Conservation (phyloP, 2,329 filamentous ascomycete species). For the Penicillium griseofulvum region DNA sequence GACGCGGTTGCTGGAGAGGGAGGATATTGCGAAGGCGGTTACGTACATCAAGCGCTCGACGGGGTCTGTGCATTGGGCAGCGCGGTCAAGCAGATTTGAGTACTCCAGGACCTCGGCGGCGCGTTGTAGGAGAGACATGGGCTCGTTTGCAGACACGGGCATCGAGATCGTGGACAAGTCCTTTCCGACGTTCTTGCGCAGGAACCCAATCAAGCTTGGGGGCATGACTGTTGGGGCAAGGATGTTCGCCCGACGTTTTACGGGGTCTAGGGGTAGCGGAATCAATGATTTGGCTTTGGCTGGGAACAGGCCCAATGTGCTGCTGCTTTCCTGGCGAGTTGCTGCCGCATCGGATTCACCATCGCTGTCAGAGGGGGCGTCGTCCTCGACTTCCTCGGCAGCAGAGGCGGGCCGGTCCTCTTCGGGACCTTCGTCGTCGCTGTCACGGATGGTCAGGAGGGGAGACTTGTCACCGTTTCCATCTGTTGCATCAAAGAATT, state of each 20-base stretch:
- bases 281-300: slow-evolving; percentile 69
- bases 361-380: slow-evolving; percentile 64
- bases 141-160: slow-evolving; percentile 96
- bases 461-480: slow-evolving; percentile 58
- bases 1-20: slow-evolving; percentile 75
- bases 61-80: slow-evolving; percentile 55
- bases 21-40: slow-evolving; percentile 84
- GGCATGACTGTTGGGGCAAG: slow-evolving; percentile 72
- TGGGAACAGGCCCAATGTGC: slow-evolving; percentile 63
- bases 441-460: slow-evolving; percentile 72
- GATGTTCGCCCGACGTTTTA: slow-evolving; percentile 69
- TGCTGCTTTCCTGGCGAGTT: slow-evolving; percentile 34
- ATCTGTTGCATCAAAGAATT: slow-evolving; percentile 91
- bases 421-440: slow-evolving; percentile 63
- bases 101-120: slow-evolving; percentile 91
- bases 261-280: slow-evolving; percentile 69
- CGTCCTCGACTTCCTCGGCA: slow-evolving; percentile 50
- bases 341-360: slow-evolving; percentile 47
- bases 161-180: slow-evolving; percentile 95
- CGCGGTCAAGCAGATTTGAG: slow-evolving; percentile 75
- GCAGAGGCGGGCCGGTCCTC: slow-evolving; percentile 12
- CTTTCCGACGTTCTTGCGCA: slow-evolving; percentile 97
- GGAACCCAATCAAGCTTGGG: slow-evolving; percentile 87
- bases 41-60: slow-evolving; percentile 78
- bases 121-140: slow-evolving; percentile 81